phyloP scores from a whole-genome alignment of 2,329 filamentous ascomycete genomes.

The Sarocladiaceae sp. region DNA sequence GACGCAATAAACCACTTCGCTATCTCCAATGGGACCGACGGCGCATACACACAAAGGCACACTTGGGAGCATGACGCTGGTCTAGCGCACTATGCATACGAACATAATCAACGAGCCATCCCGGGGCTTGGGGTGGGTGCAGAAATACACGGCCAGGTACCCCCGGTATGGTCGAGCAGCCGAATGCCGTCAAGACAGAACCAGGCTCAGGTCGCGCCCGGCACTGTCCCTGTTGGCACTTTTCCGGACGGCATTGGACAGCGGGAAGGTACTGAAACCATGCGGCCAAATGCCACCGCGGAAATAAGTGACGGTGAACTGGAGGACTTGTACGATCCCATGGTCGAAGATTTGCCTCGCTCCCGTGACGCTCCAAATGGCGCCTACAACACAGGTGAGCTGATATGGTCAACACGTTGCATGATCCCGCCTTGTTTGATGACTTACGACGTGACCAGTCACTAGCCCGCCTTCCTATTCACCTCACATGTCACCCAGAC shows the following conservation, averaged over 20 bases:
- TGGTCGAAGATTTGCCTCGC: conserved; percentile 12
- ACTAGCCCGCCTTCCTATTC: too few relatives aligned
- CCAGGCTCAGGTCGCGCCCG: too few relatives aligned
- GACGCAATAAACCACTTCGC: background rate
- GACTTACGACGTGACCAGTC: too few relatives aligned
- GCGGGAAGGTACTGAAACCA: too few relatives aligned
- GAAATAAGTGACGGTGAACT: conserved; percentile 63
- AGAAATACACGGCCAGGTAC: background rate
- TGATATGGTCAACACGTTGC: background rate
- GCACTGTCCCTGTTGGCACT: too few relatives aligned
- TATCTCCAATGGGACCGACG: too few relatives aligned
- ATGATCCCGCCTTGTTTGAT: too few relatives aligned
- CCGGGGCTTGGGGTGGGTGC: background rate
- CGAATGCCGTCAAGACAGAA: background rate
- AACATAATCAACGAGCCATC: conserved; percentile 3
- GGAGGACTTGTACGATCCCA: conserved; percentile 47
- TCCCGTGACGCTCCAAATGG: too few relatives aligned
- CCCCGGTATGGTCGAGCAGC: background rate
- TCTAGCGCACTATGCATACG: background rate
- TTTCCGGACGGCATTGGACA: too few relatives aligned
- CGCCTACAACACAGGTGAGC: too few relatives aligned
- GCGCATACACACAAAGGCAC: background rate
- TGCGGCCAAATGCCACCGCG: too few relatives aligned
- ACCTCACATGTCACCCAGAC: background rate
- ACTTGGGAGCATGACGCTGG: background rate